A percentile compares a stretch with the other conserved stretches of the same genome.
Evolutionary conservation across 177 flowering plant species (phyloP).

Genomic region (Vitis hybrid): DNA sequence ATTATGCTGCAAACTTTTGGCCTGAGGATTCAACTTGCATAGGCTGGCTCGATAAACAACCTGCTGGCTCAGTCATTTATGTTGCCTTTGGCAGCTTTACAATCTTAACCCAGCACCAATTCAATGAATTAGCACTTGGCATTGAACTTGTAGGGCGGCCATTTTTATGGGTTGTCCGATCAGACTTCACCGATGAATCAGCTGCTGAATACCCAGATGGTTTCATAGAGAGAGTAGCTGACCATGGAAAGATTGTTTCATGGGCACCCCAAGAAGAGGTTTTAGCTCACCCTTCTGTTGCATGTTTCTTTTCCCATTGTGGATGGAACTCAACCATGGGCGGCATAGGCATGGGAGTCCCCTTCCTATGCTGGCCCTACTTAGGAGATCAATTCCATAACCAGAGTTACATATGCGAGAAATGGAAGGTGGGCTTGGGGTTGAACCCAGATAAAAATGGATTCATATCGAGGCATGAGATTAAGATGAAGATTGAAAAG

Average conservation of each 20-base stretch:
- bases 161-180: slow-evolving; percentile 32
- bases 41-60: slow-evolving; percentile 26
- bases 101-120: slow-evolving; percentile 22
- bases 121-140: slow-evolving; percentile 32
- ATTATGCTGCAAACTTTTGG: too few relatives aligned
- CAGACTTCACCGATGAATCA: slow-evolving; percentile 6
- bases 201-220: too few relatives aligned
- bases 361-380: slow-evolving; percentile 20
- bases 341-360: slow-evolving; percentile 22
- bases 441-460: slow-evolving; percentile 13
- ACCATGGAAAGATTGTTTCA: too few relatives aligned
- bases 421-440: slow-evolving; percentile 10
- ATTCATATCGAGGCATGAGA: slow-evolving; percentile 19
- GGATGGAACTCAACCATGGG: slow-evolving; percentile 33
- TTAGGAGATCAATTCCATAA: too few relatives aligned
- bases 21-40: neutral
- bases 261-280: too few relatives aligned
- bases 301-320: slow-evolving; percentile 31
- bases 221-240: too few relatives aligned
- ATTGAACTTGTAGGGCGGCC: slow-evolving; percentile 21
- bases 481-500: slow-evolving; percentile 13
- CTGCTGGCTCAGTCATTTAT: slow-evolving; percentile 29
- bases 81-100: slow-evolving; percentile 35
- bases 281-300: slow-evolving; percentile 7
- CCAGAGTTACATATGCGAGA: slow-evolving; percentile 13